These are phyloP conservation scores for Pittosporum tobira DNA, from an alignment of 129 eudicot species.

Conservation along the genomic window DNA sequence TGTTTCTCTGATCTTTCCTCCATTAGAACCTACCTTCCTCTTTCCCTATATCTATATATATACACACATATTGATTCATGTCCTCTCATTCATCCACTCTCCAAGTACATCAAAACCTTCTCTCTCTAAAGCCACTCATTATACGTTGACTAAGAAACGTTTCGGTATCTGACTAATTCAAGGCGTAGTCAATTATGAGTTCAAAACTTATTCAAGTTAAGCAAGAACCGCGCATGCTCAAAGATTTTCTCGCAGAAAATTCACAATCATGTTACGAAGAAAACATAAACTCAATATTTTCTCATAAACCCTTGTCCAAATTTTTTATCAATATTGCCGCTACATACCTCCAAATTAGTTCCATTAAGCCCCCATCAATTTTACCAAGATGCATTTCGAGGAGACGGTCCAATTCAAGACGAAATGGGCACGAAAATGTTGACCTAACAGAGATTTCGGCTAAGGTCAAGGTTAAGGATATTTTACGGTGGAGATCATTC, in stretches of 20 bases:
- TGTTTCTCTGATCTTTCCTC: slow-evolving; percentile 8
- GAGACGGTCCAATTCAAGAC: slow-evolving; percentile 20
- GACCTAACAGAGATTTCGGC: slow-evolving; percentile 7
- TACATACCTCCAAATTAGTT: slow-evolving; percentile 33
- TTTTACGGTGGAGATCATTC: slow-evolving; percentile 72
- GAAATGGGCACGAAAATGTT: not conserved
- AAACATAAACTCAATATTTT: slow-evolving; percentile 19
- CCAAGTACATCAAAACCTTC: not conserved
- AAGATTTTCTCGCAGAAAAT: slow-evolving; percentile 59
- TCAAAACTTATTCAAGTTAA: slow-evolving; percentile 12
- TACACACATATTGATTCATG: not conserved
- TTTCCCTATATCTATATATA: slow-evolving; percentile 13
- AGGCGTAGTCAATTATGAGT: not conserved
- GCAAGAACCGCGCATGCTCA: slow-evolving; percentile 52
- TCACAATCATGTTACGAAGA: slow-evolving; percentile 1
- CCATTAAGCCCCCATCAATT: slow-evolving; percentile 38
- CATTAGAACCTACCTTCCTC: slow-evolving; percentile 14
- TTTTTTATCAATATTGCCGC: slow-evolving; percentile 35
- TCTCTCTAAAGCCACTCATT: not conserved
- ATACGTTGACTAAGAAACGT: slow-evolving; percentile 1
- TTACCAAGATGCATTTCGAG: slow-evolving; percentile 42
- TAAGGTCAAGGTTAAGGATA: slow-evolving; percentile 67
- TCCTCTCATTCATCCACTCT: not conserved
- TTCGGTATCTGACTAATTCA: not conserved
- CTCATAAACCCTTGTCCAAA: slow-evolving; percentile 18